phyloP scores from a whole-genome alignment of 2,329 filamentous ascomycete species.

The Venturia carpophila region DNA sequence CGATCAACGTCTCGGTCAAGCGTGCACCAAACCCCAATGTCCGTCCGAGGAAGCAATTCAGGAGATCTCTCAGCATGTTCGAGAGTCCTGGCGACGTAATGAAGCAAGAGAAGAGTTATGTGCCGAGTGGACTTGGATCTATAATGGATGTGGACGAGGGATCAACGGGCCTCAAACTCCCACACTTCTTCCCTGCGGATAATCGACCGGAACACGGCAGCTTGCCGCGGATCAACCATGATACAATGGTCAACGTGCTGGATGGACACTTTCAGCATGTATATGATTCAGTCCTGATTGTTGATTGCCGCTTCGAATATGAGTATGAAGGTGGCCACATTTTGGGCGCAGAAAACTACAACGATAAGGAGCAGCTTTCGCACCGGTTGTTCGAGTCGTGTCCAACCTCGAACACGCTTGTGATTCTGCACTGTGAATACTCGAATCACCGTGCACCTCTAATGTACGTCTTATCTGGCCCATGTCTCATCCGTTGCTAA shows the following conservation, averaged over 20 bases:
- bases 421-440: conserved; percentile 98
- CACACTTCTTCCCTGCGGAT: conserved; percentile 67
- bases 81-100: conserved; percentile 84
- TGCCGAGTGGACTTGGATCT: conserved; percentile 56
- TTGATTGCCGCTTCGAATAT: conserved; percentile 98
- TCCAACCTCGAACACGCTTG: conserved; percentile 62
- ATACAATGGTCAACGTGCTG: conserved; percentile 77
- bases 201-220: conserved; percentile 64
- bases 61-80: conserved; percentile 95
- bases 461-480: conserved; percentile 48
- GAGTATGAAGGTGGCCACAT: conserved; percentile 97
- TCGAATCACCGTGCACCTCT: conserved; percentile 92
- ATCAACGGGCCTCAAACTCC: conserved; percentile 60
- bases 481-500: conserved; percentile 19
- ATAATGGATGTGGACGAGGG: conserved; percentile 78
- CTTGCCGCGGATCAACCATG: conserved; percentile 76
- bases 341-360: conserved; percentile 87
- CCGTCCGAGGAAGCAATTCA: conserved; percentile 76
- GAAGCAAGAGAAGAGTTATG: conserved; percentile 61
- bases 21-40: conserved; percentile 46
- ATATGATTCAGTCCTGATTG: conserved; percentile 75
- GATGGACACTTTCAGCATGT: conserved; percentile 71
- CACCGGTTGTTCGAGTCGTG: conserved; percentile 64
- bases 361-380: conserved; percentile 85
- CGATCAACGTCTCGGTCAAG: conserved; percentile 60